phyloP scores from a whole-genome alignment of 805 yeast species.

The Grigorovia yakushimaensis region DNA sequence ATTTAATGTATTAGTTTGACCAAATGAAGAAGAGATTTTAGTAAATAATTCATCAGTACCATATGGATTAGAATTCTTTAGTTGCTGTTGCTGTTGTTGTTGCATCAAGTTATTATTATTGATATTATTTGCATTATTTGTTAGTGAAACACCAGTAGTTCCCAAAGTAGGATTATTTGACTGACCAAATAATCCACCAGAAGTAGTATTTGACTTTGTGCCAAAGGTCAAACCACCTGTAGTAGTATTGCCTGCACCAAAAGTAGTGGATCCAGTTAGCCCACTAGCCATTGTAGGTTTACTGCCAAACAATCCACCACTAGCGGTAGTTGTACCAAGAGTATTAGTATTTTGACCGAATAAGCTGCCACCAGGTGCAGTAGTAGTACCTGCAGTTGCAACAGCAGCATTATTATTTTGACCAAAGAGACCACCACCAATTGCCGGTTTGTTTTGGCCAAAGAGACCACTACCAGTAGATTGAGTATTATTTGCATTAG shows the following conservation, averaged over 20 bases:
- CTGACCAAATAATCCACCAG: conserved; percentile 17
- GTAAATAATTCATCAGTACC: conserved; percentile 66
- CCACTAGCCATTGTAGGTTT: conserved; percentile 14
- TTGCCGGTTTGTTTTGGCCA: conserved; percentile 14
- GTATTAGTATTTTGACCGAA: conserved; percentile 3
- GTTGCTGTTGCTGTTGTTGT: conserved; percentile 28
- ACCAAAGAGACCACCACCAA: conserved; percentile 25
- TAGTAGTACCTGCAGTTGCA: too few relatives aligned
- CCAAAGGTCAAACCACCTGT: conserved; percentile 23
- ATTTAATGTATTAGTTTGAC: conserved; percentile 29
- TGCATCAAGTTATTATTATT: conserved; percentile 10
- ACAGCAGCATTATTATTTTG: conserved; percentile 4
- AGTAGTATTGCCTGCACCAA: neutral
- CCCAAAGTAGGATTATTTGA: neutral
- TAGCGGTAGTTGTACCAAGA: too few relatives aligned
- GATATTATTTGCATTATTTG: conserved; percentile 14
- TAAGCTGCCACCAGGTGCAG: neutral
- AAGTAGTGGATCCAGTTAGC: conserved; percentile 6
- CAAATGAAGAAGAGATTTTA: conserved; percentile 27
- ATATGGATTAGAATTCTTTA: conserved; percentile 47
- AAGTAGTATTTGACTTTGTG: conserved; percentile 18
- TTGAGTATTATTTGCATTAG: too few relatives aligned
- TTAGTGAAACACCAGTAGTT: conserved; percentile 39
- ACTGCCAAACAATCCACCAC: conserved; percentile 39
- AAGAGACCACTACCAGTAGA: conserved; percentile 22